Conservation (phyloP, 768 basidiomycete genomes). For the Mycena amicta region DNA sequence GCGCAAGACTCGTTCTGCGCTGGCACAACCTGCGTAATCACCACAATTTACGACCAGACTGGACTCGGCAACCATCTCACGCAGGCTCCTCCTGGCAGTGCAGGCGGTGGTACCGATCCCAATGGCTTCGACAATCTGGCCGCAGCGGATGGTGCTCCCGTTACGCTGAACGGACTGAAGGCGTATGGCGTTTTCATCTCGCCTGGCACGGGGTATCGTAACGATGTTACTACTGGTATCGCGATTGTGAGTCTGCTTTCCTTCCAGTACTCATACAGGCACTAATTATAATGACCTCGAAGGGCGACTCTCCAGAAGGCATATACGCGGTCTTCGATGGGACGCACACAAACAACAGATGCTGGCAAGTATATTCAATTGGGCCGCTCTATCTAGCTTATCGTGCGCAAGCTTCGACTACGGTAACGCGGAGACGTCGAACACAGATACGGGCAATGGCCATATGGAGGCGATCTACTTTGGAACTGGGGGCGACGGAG, state of each 20-base stretch:
- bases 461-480: constrained; percentile 12
- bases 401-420: constrained; percentile 16
- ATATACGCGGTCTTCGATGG: constrained; percentile 14
- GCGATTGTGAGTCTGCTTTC: neutral
- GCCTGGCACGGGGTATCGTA: constrained; percentile 7
- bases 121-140: constrained; percentile 5
- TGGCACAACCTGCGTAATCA: constrained; percentile 5
- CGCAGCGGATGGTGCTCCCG: constrained; percentile 4
- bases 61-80: constrained; percentile 8
- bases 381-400: no score
- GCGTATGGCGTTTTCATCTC: constrained; percentile 13
- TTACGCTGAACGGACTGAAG: constrained; percentile 12
- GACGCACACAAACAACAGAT: neutral
- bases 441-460: neutral
- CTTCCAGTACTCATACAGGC: neutral
- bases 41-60: constrained; percentile 12
- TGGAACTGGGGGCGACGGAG: neutral
- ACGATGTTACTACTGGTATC: constrained; percentile 6
- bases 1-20: constrained; percentile 5
- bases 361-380: neutral
- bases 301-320: constrained; percentile 5
- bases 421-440: constrained; percentile 8
- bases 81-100: constrained; percentile 6
- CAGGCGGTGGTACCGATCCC: neutral
- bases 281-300: neutral